Conservation (phyloP, 2,329 filamentous ascomycete species). For the Geoglossum cookeanum region DNA sequence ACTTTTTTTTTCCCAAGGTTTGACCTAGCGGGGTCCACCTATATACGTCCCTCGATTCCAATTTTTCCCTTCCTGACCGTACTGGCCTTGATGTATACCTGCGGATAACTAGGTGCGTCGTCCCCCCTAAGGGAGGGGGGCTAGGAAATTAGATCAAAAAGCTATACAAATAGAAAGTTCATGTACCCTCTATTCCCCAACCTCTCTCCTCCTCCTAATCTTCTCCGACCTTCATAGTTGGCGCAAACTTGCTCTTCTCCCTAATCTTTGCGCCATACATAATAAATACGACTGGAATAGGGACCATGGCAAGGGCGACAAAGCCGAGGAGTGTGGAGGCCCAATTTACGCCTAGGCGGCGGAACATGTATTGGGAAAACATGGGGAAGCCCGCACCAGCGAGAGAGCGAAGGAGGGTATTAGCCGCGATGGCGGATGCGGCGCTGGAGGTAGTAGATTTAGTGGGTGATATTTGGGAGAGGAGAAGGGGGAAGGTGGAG, state of each 20-base stretch:
- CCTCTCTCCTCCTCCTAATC: not conserved
- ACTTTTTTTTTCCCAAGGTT: too few species aligned
- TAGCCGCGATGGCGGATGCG: constrained; percentile 34
- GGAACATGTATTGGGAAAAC: constrained; percentile 36
- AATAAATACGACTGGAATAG: constrained; percentile 6
- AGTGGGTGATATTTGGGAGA: not conserved
- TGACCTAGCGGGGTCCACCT: too few species aligned
- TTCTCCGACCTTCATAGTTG: constrained; percentile 5
- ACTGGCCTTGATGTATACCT: too few species aligned
- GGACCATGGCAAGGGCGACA: constrained; percentile 18
- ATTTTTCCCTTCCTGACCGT: too few species aligned
- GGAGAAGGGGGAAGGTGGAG: constrained; percentile 10
- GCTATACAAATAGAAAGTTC: too few species aligned
- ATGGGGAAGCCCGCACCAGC: constrained; percentile 33
- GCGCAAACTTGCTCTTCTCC: constrained; percentile 19
- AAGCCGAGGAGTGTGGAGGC: constrained; percentile 26
- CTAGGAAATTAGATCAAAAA: too few species aligned
- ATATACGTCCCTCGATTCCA: too few species aligned
- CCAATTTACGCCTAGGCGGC: constrained; percentile 31
- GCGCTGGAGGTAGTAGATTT: constrained; percentile 13
- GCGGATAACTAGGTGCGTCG: too few species aligned
- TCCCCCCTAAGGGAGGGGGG: too few species aligned
- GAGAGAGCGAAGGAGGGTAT: constrained; percentile 32
- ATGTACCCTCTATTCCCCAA: too few species aligned
- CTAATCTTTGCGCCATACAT: constrained; percentile 10